Percentiles rank a stretch among this genome's conserved stretches.
These are phyloP conservation scores for Colletotrichum melonis DNA, from an alignment of 2,329 filamentous ascomycete species.

Conservation along the genomic window DNA sequence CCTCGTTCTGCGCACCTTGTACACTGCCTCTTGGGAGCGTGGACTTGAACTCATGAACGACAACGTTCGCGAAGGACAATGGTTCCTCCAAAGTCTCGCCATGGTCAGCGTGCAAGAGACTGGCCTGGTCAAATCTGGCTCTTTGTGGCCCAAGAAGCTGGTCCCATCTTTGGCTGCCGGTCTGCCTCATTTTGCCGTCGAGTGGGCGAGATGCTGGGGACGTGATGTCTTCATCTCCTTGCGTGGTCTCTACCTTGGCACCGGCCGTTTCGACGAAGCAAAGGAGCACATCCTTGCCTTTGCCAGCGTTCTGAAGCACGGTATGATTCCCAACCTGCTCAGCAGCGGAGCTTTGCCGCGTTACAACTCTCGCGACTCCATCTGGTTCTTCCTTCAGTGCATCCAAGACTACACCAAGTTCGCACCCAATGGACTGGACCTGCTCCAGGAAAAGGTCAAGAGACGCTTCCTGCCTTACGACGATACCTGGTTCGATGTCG, in stretches of 20 bases:
- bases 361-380: slow-evolving; percentile 95
- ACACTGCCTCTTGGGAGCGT: slow-evolving; percentile 83
- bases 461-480: slow-evolving; percentile 94
- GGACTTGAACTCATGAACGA: slow-evolving; percentile 82
- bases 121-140: slow-evolving; percentile 89
- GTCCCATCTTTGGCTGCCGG: slow-evolving; percentile 93
- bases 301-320: slow-evolving; percentile 95
- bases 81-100: slow-evolving; percentile 87
- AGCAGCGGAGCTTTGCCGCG: slow-evolving; percentile 86
- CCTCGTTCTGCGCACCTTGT: slow-evolving; percentile 87
- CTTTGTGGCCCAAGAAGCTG: slow-evolving; percentile 85
- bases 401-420: slow-evolving; percentile 93
- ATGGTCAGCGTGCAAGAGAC: slow-evolving; percentile 94
- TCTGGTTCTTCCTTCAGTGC: slow-evolving; percentile 98
- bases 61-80: slow-evolving; percentile 83
- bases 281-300: slow-evolving; percentile 96
- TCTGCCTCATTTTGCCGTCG: slow-evolving; percentile 90
- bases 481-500: slow-evolving; percentile 89
- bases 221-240: slow-evolving; percentile 97
- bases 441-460: slow-evolving; percentile 82
- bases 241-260: slow-evolving; percentile 90
- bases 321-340: slow-evolving; percentile 96
- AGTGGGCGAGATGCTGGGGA: slow-evolving; percentile 98
- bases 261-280: slow-evolving; percentile 87
- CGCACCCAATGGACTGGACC: slow-evolving; percentile 78